Conservation (phyloP, 805 yeast genomes). For the Lipomyces starkeyi region DNA sequence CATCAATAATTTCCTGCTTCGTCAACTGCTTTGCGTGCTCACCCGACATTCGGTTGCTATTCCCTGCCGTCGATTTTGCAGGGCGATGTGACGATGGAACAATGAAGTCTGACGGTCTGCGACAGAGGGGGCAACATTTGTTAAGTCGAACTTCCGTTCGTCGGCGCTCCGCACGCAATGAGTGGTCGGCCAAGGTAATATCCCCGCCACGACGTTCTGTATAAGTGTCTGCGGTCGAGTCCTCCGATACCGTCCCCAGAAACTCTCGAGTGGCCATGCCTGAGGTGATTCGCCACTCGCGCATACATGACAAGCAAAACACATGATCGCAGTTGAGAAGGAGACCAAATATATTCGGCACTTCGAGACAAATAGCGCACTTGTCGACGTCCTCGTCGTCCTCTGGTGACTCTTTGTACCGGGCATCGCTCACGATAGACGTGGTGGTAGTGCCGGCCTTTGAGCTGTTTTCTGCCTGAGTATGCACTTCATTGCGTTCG, state of each 20-base stretch:
- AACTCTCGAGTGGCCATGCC: conserved; percentile 11
- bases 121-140: conserved; percentile 32
- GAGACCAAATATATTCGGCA: conserved; percentile 27
- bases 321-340: conserved; percentile 26
- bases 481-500: neutral
- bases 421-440: neutral
- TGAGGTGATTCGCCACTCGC: conserved; percentile 23
- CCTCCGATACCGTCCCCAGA: neutral
- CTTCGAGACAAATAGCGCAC: conserved; percentile 29
- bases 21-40: neutral
- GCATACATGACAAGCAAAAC: conserved; percentile 29
- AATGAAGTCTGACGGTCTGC: conserved; percentile 29
- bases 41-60: neutral
- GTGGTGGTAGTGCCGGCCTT: neutral
- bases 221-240: neutral
- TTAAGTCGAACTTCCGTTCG: conserved; percentile 11
- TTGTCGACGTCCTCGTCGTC: conserved; percentile 12
- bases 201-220: neutral
- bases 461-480: neutral
- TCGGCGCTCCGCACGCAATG: neutral
- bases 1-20: conserved; percentile 23
- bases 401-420: neutral
- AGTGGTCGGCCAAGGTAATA: neutral
- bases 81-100: conserved; percentile 30
- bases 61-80: neutral